Evolutionary conservation across 139 green algal genomes (phyloP), one percentile per base, ranked within the genome.

Genomic region (Gonium pectorale): DNA sequence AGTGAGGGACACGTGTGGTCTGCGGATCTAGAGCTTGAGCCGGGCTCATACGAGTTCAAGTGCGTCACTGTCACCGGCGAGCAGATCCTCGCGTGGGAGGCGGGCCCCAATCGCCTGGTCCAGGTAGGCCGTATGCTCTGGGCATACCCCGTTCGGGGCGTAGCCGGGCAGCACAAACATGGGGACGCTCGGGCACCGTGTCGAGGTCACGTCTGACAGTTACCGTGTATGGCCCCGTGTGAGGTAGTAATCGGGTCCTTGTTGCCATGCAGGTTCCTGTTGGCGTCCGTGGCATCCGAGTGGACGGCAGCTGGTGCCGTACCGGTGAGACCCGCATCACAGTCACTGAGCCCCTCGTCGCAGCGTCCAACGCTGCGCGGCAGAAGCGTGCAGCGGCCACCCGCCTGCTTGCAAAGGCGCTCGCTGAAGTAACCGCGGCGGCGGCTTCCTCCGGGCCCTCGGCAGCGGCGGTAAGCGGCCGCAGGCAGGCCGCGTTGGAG

Each of bases 41-140:
- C 86, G 46, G 86, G 86, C 27, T 43, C 60, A 27, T 84, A 90
- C 56, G 86, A 90, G 79, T 84, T 90, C 79, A 90, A 90, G 72
- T 70, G 31, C 33, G 35, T 83, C 31, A 63, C 49, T 31, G 41
- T 62, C 0, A 33, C 43, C 21, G 77, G 43, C 2, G 62, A 73
- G 22, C 9, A 6, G 43, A 37, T 83, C 43, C 0, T 73, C 27
- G n/a, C 27, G 41, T 83, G 77, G 77, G 77, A 83, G 62, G 5
- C 31, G 2, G 77, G 77, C 3, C 3, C 31, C 31, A 83, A 83
- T 26, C 77, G 77, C 22, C 51, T 83, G 2, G 5, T 83, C 17
- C 77, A 83, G 77, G 77, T 83, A 31, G 7, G 75, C n/a, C n/a
- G n/a, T n/a, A n/a, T n/a, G n/a, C n/a, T n/a, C n/a, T n/a, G n/a